A percentile compares a stretch with the other conserved stretches of the same genome.
Evolutionary conservation across 2,329 filamentous ascomycete species (phyloP).

Genomic region (Clonostachys rosea): DNA sequence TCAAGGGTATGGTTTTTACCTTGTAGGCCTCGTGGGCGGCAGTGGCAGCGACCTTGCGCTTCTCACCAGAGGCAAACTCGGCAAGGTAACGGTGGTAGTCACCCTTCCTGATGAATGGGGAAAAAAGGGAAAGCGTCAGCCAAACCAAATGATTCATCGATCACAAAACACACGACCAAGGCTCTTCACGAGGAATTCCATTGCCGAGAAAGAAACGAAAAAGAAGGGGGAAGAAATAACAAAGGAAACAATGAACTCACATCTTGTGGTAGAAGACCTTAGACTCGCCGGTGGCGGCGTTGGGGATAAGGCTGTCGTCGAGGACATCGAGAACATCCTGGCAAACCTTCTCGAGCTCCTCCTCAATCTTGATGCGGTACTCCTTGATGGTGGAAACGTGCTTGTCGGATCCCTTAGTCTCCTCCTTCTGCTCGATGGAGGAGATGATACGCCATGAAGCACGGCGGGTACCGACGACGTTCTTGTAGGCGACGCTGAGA

Average conservation of each 20-base stretch:
- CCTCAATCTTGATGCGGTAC: conserved; percentile 98
- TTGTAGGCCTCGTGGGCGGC: conserved; percentile 96
- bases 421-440: conserved; percentile 99
- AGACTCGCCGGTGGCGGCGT: conserved; percentile 93
- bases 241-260: conserved; percentile 39
- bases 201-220: not conserved
- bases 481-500: conserved; percentile 99
- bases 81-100: conserved; percentile 95
- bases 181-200: not conserved
- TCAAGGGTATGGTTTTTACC: conserved; percentile 45
- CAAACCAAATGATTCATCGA: too few species aligned
- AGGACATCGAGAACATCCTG: conserved; percentile 95
- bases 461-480: conserved; percentile 96
- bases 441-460: conserved; percentile 99
- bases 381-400: conserved; percentile 92
- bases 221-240: not conserved
- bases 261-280: conserved; percentile 99
- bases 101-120: conserved; percentile 66
- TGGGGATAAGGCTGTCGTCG: conserved; percentile 89
- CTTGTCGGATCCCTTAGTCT: conserved; percentile 96
- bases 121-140: too few species aligned
- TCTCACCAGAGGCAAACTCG: conserved; percentile 89
- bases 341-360: conserved; percentile 95
- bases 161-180: not conserved
- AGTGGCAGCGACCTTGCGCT: conserved; percentile 83